phyloP scores from a whole-genome alignment of 768 basidiomycete species.

The Boletus speciosus region DNA sequence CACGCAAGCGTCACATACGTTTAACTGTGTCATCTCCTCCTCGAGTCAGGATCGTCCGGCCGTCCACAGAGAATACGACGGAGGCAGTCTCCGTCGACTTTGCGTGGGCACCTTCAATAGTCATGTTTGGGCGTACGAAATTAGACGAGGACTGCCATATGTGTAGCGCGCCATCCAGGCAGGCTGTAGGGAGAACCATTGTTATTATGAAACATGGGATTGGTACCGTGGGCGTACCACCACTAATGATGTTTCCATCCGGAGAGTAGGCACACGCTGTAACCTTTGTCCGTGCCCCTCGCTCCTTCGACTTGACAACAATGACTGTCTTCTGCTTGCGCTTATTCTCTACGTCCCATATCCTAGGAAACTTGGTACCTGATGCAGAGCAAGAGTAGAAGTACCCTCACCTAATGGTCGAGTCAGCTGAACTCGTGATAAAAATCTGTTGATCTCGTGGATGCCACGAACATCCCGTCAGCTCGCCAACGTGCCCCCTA shows the following conservation, averaged over 20 bases:
- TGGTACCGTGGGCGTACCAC: constrained; percentile 51
- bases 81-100: constrained; percentile 88
- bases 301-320: constrained; percentile 93
- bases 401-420: constrained; percentile 77
- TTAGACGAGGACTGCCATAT: constrained; percentile 92
- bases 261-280: constrained; percentile 82
- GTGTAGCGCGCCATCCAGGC: constrained; percentile 88
- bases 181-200: constrained; percentile 47
- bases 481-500: constrained; percentile 92
- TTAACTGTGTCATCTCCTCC: constrained; percentile 97
- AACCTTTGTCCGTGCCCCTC: constrained; percentile 91
- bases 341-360: constrained; percentile 93
- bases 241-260: constrained; percentile 88
- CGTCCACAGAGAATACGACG: constrained; percentile 85
- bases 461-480: constrained; percentile 91
- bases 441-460: constrained; percentile 81
- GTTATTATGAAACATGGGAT: not conserved
- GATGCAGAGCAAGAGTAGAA: not conserved
- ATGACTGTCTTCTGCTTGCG: constrained; percentile 95
- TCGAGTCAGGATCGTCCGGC: constrained; percentile 77
- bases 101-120: constrained; percentile 80
- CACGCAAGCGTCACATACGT: constrained; percentile 51
- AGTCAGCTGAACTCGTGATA: constrained; percentile 93
- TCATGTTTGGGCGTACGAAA: constrained; percentile 86
- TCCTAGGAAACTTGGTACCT: constrained; percentile 42